Evolutionary conservation across 2,329 filamentous ascomycete species (phyloP), one percentile per base, ranked within the genome.

Genomic region (Diaporthe sp.): DNA sequence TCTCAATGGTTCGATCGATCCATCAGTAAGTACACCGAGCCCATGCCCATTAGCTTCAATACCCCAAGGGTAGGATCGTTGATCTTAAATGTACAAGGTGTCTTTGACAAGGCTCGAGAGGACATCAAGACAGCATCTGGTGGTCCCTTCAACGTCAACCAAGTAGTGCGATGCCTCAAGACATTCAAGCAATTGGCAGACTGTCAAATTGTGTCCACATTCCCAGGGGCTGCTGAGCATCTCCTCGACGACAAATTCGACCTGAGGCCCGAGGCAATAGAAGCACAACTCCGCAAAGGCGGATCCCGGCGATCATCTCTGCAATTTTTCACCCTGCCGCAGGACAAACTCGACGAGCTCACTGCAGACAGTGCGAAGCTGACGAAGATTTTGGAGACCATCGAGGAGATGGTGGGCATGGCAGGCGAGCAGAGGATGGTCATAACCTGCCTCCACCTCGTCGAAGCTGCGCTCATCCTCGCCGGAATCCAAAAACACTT

Each of bases 21-120:
- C 39, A 65, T 65, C 42, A 65, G 42, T 46, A 49, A 49, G 42
- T 65, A 31, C 25, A 5, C 15, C 3, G 25, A 46, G 17, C 42
- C 42, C 2, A 31, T 28, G 0, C 5, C 4, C 12, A 4, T 49
- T 42, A 65, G 42, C 28, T 46, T 65, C 28, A 49, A 31, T n/a
- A 65, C 61, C 4, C 61, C 61, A 3, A 42, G 61, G 6, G 17
- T 7, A 22, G 61, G 61, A 2, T 28, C 28, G 2, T n/a, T 65
- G 25, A 46, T 46, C 5, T 28, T 65, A 10, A 17, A 65, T 19
- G 42, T 65, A 9, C 61, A 65, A 46, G 61, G 61, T 3, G 17
- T 65, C 19, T 46, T 34, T n/a, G 61, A 65, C 61, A 65, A 65
- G 28, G 42, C 61, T n/a, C 39, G 42, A 65, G 61, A 28, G 10